Base-by-base conservation (phyloP, 176 grass and related monocot species). In the Rhynchospora breviuscula region DNA sequence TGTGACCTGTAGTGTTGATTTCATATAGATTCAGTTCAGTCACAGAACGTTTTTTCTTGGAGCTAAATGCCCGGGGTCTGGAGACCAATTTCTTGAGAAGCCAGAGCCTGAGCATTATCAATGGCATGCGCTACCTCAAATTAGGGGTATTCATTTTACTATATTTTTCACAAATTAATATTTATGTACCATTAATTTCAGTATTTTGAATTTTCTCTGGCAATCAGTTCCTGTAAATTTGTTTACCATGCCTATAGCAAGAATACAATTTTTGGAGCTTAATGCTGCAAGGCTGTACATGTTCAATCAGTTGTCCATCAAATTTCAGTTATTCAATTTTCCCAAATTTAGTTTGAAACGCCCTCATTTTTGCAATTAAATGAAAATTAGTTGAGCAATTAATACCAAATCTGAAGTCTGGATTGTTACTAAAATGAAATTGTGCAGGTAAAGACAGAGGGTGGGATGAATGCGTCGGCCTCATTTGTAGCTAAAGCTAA, bases 111-210 rank as follows among this genome's bases (percentile, higher is more conserved):
- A 98, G 86, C 88, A 93, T 98, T 83, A 98, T 98, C 51, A 98
- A 98, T 51, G 96, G 96, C 84, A 93, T 95, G 96, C 96, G 92
- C 83, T 98, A 98, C 85, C 96, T 98, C 80, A 98, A 98, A 85
- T 84, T 98, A 79, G 96, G 96, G 93, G 96, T 95, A 91, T 78
- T 84, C 68, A 59, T 76, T 75, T 54, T 52, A 49, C 21, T 76
- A 13, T 21, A 10, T 23, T 22, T 53, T 76, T 26, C 7, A 2
- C 35, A 79, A 61, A 66, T 89, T 85, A 43, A 66, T 44, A 80
- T 79, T 79, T 67, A 78, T 51, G 79, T 9, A 79, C 74, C 12
- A 44, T 69, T 44, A 69, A 44, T 44, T 40, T 18, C 65, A 40
- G 33, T 68, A 26, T 14, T 68, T 68, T 43, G 31, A 52, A 52